These are phyloP conservation scores for Dittrichia graveolens DNA, from an alignment of 129 eudicot genomes.

Conservation along the genomic window DNA sequence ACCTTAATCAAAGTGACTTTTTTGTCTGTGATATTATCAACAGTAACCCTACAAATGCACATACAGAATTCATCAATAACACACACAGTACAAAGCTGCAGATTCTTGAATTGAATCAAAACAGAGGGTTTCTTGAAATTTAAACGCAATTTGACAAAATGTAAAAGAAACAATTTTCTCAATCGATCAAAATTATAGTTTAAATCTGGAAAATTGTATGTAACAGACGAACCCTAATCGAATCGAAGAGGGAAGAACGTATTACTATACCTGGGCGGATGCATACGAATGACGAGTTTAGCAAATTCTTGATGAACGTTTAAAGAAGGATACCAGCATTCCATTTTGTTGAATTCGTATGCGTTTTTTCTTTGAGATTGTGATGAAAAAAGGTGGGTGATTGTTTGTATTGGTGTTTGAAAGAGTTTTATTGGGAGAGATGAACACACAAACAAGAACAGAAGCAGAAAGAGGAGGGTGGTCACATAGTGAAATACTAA, in stretches of 20 bases:
- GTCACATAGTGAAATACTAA: not conserved
- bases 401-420: not conserved
- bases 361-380: not conserved
- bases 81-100: slow-evolving; percentile 1
- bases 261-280: slow-evolving; percentile 70
- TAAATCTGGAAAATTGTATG: not conserved
- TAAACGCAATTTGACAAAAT: not conserved
- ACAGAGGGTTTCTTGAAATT: slow-evolving; percentile 2
- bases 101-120: not conserved
- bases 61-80: slow-evolving; percentile 23
- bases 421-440: not conserved
- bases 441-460: not conserved
- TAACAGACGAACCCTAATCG: slow-evolving; percentile 12
- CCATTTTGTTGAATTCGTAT: slow-evolving; percentile 46
- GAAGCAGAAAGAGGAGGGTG: not conserved
- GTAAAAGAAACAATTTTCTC: not conserved
- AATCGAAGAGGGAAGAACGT: not conserved
- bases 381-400: not conserved
- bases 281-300: slow-evolving; percentile 78
- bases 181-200: not conserved
- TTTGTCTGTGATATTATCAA: slow-evolving; percentile 66
- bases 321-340: slow-evolving; percentile 60
- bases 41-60: slow-evolving; percentile 67
- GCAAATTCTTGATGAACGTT: slow-evolving; percentile 74
- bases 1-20: slow-evolving; percentile 89